Base-by-base conservation (phyloP, 441 rosid genomes). In the Viola pubescens region DNA sequence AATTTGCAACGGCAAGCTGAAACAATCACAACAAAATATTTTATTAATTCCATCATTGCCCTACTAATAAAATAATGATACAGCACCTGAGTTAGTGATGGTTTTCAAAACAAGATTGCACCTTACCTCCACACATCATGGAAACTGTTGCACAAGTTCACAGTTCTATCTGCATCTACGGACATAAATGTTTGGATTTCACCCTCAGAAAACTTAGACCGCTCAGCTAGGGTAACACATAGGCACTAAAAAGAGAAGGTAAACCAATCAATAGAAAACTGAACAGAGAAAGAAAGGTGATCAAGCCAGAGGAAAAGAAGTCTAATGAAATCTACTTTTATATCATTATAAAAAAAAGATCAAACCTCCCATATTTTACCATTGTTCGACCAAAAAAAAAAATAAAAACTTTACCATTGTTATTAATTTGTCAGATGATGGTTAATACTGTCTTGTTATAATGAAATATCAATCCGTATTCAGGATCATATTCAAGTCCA, bases 171-270 rank as follows among this genome's bases (percentile, higher is more conserved):
- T 74, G 96, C 92, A 84, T 89, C 98, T 65, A 92, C 79, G 3
- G 98, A 92, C 98, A 92, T 92, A 74, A 89, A 92, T 52, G 98
- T 92, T 79, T 92, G 98, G 74, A 92, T 83, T 83, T 92, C 98
- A 14, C 98, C 98, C 67, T 80, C 82, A 38, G 94, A 89, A 77
- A 92, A 92, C 71, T 77, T 81, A 19, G 91, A 83, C 63, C 86
- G 74, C 70, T 84, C 91, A 50, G 90, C 86, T 64, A 81, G 77
- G 79, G 81, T 86, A 70, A 87, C 79, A 67, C 68, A 65, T 54
- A 89, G 78, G 69, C 97, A 89, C 98, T 92, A 81, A 64, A 63
- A 61, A 52, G 60, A 57, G 71, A 73, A 69, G 46, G 66, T 67
- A 54, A 59, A 58, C 37, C 46, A 54, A 66, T 51, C 56, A 74